Conservation (phyloP, 257 asterid species). For the Penstemon barbatus region DNA sequence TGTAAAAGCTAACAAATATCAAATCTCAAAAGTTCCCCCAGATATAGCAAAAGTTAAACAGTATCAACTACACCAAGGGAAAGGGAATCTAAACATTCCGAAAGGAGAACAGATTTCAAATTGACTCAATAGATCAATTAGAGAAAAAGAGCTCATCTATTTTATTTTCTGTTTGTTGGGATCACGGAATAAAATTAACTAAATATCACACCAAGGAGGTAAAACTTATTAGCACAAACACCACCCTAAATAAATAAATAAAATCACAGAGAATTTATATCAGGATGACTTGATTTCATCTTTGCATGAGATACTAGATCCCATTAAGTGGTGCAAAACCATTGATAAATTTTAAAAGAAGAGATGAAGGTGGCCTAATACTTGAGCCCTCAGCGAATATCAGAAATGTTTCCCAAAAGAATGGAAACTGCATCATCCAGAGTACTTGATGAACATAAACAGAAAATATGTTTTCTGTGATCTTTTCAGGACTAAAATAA, state of each 20-base stretch:
- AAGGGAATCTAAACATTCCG: not conserved
- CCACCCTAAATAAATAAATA: not conserved
- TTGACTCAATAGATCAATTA: constrained; percentile 1
- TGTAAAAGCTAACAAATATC: constrained; percentile 33
- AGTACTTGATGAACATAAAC: too few relatives aligned
- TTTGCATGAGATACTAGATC: not conserved
- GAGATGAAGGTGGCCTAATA: too few relatives aligned
- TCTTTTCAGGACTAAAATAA: too few relatives aligned
- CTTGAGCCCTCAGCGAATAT: too few relatives aligned
- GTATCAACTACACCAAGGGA: constrained; percentile 2
- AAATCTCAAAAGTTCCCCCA: constrained; percentile 9
- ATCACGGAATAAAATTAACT: not conserved
- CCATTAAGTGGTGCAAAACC: not conserved
- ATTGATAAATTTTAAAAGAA: too few relatives aligned
- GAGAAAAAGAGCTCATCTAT: not conserved
- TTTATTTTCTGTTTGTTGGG: not conserved
- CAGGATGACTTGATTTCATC: not conserved
- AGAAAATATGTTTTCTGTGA: too few relatives aligned
- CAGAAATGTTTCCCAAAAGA: too few relatives aligned
- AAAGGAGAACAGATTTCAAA: not conserved
- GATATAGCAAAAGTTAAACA: constrained; percentile 15
- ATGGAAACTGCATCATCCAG: too few relatives aligned
- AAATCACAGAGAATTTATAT: not conserved
- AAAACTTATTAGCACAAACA: not conserved
- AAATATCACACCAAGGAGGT: not conserved